Evolutionary conservation across 208 protist genomes (phyloP).

Genomic region (Crithidia sp.): DNA sequence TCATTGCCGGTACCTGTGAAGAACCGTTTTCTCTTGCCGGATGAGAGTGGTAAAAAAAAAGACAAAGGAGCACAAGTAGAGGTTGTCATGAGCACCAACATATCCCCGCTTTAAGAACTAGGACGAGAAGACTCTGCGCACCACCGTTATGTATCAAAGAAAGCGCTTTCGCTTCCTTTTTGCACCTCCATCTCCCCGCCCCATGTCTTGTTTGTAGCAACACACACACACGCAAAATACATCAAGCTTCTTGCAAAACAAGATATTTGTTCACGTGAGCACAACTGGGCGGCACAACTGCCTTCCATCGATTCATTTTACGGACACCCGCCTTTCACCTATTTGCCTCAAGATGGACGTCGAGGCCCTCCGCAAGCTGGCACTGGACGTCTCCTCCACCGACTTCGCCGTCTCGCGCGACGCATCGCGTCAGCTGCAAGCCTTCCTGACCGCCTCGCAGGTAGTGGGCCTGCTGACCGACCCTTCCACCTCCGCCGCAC

Average conservation of each 20-base stretch:
- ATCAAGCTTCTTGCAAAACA: no score
- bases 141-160: neutral
- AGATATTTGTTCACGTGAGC: no score
- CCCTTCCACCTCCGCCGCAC: neutral
- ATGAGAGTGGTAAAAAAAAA: no score
- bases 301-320: no score
- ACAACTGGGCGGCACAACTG: no score
- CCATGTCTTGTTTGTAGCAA: no score
- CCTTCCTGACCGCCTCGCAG: conserved; percentile 27
- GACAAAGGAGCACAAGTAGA: no score
- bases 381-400: conserved; percentile 41
- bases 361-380: conserved; percentile 24
- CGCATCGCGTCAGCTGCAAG: conserved; percentile 29
- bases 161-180: neutral
- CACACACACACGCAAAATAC: no score
- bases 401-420: conserved; percentile 42
- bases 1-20: no score
- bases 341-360: conserved; percentile 26
- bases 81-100: neutral
- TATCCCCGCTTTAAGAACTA: neutral
- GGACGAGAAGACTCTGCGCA: neutral
- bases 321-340: neutral
- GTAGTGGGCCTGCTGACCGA: conserved; percentile 26
- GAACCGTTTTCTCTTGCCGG: no score
- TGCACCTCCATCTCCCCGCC: neutral